phyloP scores from a whole-genome alignment of 306 rosid species.

The Quercus glauca region DNA sequence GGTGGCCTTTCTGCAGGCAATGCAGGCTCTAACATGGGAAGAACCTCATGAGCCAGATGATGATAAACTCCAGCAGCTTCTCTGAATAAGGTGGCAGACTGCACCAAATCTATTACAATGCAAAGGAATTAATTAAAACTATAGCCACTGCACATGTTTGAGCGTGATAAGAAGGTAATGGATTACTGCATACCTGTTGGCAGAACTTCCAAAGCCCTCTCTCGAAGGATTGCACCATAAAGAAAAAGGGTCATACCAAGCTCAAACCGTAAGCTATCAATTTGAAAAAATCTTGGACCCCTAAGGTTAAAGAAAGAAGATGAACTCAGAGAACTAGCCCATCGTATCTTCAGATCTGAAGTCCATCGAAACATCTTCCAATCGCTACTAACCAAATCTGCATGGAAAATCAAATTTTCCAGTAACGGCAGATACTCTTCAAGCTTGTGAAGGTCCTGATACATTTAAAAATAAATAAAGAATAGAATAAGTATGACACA shows the following conservation, averaged over 20 bases:
- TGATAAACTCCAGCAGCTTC: constrained; percentile 82
- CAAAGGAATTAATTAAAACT: constrained; percentile 24
- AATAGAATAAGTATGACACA: not conserved
- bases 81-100: constrained; percentile 57
- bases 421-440: constrained; percentile 67
- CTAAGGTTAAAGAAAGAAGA: constrained; percentile 47
- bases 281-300: constrained; percentile 56
- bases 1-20: constrained; percentile 57
- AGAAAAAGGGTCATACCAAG: constrained; percentile 65
- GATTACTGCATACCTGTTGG: constrained; percentile 45
- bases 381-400: constrained; percentile 21
- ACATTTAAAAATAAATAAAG: constrained; percentile 19
- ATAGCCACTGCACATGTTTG: not conserved
- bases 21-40: constrained; percentile 37
- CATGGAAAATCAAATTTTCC: constrained; percentile 50
- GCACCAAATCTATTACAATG: constrained; percentile 55
- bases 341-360: constrained; percentile 48
- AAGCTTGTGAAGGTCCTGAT: constrained; percentile 64
- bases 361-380: constrained; percentile 36
- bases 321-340: constrained; percentile 64
- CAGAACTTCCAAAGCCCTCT: constrained; percentile 65
- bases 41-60: constrained; percentile 55
- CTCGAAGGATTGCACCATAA: constrained; percentile 60
- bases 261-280: constrained; percentile 58
- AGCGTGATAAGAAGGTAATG: not conserved